Percentiles rank a stretch among this genome's conserved stretches.
phyloP scores from a whole-genome alignment of 2,329 filamentous ascomycete species.

The Aspergillus versicolor region DNA sequence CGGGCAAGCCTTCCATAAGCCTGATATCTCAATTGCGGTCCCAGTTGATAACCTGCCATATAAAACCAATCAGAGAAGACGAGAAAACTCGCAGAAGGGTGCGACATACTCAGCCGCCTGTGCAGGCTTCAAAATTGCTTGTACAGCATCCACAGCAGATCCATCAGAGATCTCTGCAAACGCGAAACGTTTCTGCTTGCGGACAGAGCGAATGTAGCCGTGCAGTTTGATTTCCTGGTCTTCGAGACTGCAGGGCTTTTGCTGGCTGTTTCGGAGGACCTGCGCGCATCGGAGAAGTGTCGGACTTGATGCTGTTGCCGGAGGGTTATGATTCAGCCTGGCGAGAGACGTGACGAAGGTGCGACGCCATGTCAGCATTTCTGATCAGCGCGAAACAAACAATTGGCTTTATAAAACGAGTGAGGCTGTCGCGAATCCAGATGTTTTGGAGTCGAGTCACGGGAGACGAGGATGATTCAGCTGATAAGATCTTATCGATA shows the following conservation, averaged over 20 bases:
- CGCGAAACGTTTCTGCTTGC: constrained; percentile 78
- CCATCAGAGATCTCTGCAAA: constrained; percentile 89
- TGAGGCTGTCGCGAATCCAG: background rate
- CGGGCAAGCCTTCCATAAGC: constrained; percentile 72
- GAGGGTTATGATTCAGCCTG: constrained; percentile 29
- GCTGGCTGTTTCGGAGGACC: constrained; percentile 34
- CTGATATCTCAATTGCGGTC: constrained; percentile 72
- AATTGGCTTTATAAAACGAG: background rate
- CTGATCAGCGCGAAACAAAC: constrained; percentile 14
- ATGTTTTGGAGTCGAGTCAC: background rate
- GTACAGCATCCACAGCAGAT: constrained; percentile 73
- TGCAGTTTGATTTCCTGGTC: constrained; percentile 58
- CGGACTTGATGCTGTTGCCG: constrained; percentile 16
- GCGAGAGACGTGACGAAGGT: constrained; percentile 36
- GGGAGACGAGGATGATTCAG: background rate
- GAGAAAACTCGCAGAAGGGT: background rate
- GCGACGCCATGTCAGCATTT: constrained; percentile 43
- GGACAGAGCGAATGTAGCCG: constrained; percentile 79
- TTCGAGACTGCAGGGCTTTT: constrained; percentile 30
- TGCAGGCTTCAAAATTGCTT: constrained; percentile 73
- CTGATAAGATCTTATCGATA: background rate
- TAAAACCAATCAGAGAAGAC: constrained; percentile 15
- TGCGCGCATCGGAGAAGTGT: constrained; percentile 38
- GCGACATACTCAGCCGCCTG: constrained; percentile 69
- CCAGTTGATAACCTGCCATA: constrained; percentile 71